phyloP scores from a whole-genome alignment of 192 early-diverging fungal species.

The Jimgerdemannia lactiflua region DNA sequence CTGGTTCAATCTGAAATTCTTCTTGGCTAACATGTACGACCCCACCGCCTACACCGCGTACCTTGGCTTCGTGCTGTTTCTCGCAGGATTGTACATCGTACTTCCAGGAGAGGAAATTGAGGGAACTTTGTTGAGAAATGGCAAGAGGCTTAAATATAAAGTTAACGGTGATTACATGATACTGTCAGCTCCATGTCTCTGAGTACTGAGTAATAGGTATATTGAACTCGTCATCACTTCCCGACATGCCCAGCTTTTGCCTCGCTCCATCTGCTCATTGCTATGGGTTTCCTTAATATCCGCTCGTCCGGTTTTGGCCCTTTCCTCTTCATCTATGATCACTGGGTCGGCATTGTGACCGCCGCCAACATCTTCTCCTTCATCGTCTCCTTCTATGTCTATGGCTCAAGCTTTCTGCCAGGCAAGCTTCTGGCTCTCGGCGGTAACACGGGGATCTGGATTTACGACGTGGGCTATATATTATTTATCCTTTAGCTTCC shows the following conservation, averaged over 20 bases:
- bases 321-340: slow-evolving; percentile 80
- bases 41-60: slow-evolving; percentile 50
- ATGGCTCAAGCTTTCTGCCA: slow-evolving; percentile 69
- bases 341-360: slow-evolving; percentile 70
- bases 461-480: slow-evolving; percentile 72
- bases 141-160: slow-evolving; percentile 73
- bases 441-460: slow-evolving; percentile 87
- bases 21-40: slow-evolving; percentile 41
- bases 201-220: slow-evolving; percentile 20
- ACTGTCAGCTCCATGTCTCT: not conserved
- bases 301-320: slow-evolving; percentile 53
- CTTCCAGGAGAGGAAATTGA: slow-evolving; percentile 64
- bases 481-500: not conserved
- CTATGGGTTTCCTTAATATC: slow-evolving; percentile 43
- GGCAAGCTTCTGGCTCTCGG: slow-evolving; percentile 69
- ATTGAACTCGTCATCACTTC: not conserved
- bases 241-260: slow-evolving; percentile 14
- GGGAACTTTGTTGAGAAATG: slow-evolving; percentile 72
- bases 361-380: slow-evolving; percentile 69
- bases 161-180: slow-evolving; percentile 60
- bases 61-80: slow-evolving; percentile 65
- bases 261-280: slow-evolving; percentile 50
- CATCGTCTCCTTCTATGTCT: slow-evolving; percentile 65
- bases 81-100: slow-evolving; percentile 61
- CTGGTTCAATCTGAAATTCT: slow-evolving; percentile 11